These are phyloP conservation scores for Pulveroboletus sp. DNA, from an alignment of 768 basidiomycete species.

Conservation along the genomic window DNA sequence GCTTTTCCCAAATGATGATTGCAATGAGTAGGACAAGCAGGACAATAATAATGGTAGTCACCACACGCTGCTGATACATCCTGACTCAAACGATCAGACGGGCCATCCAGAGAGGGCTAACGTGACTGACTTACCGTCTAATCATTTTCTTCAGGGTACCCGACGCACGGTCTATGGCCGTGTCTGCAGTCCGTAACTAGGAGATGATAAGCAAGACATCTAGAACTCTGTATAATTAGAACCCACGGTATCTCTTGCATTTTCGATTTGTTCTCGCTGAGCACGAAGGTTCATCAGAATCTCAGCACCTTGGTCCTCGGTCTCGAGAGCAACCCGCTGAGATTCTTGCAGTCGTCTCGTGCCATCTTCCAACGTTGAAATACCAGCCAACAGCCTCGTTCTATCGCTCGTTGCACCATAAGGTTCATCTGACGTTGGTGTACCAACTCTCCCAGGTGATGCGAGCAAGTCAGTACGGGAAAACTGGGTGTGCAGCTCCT, in stretches of 20 bases:
- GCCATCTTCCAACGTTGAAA: constrained; percentile 78
- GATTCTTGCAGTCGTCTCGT: constrained; percentile 83
- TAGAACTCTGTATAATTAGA: not conserved
- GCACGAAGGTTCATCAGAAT: constrained; percentile 81
- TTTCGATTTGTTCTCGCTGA: constrained; percentile 94
- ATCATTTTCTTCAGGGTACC: constrained; percentile 96
- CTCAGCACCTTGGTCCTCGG: constrained; percentile 92
- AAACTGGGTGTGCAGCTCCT: constrained; percentile 66
- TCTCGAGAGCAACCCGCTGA: constrained; percentile 91
- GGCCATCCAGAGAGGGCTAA: constrained; percentile 5
- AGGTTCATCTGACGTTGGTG: constrained; percentile 71
- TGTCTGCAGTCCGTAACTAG: constrained; percentile 84
- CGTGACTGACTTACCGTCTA: constrained; percentile 61
- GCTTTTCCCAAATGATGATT: constrained; percentile 79
- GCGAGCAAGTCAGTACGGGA: constrained; percentile 80
- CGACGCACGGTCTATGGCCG: constrained; percentile 86
- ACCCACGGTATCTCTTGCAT: constrained; percentile 83
- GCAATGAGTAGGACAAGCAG: constrained; percentile 82
- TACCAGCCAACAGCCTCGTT: constrained; percentile 76
- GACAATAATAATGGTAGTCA: constrained; percentile 82
- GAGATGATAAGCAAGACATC: not conserved
- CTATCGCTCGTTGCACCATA: constrained; percentile 71
- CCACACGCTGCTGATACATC: constrained; percentile 94
- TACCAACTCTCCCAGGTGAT: constrained; percentile 35
- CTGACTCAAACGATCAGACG: constrained; percentile 42